These are phyloP conservation scores for Neophaeococcomyces mojaviensis DNA, from an alignment of 2,329 filamentous ascomycete species.

Conservation along the genomic window DNA sequence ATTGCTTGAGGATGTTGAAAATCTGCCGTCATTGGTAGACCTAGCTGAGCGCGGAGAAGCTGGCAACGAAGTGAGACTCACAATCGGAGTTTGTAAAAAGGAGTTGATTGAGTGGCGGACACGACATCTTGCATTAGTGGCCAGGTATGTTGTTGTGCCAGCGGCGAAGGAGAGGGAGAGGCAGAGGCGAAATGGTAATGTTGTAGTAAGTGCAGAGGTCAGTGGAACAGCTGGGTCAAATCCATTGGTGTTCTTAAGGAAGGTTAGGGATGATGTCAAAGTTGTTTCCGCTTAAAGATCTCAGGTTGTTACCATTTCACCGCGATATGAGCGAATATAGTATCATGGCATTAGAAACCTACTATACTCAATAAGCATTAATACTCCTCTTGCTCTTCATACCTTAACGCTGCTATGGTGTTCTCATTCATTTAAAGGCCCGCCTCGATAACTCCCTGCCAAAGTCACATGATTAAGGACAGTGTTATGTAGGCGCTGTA, in stretches of 20 bases:
- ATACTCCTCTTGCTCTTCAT: no score
- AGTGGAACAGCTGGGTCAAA: conserved; percentile 12
- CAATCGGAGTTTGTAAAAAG: neutral
- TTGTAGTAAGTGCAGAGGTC: no score
- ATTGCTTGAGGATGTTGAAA: conserved; percentile 10
- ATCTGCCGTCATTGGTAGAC: conserved; percentile 9
- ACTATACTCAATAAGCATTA: no score
- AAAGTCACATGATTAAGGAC: no score
- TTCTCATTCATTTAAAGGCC: no score
- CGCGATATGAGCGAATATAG: no score
- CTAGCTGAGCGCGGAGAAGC: neutral
- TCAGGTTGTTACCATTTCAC: no score
- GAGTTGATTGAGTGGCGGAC: conserved; percentile 7
- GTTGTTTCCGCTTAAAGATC: no score
- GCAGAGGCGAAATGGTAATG: neutral
- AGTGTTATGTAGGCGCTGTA: no score
- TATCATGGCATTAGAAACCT: no score
- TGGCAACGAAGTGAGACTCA: neutral
- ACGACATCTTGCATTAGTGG: conserved; percentile 11
- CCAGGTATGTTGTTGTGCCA: conserved; percentile 11
- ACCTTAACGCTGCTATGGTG: no score
- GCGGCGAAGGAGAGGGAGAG: conserved; percentile 1
- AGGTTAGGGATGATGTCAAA: conserved; percentile 14
- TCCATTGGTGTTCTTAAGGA: conserved; percentile 11
- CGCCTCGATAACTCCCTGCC: no score